Evolutionary conservation across 805 yeast species (phyloP), one percentile per base, ranked within the genome.

Genomic region (Metschnikowia lachancei): DNA sequence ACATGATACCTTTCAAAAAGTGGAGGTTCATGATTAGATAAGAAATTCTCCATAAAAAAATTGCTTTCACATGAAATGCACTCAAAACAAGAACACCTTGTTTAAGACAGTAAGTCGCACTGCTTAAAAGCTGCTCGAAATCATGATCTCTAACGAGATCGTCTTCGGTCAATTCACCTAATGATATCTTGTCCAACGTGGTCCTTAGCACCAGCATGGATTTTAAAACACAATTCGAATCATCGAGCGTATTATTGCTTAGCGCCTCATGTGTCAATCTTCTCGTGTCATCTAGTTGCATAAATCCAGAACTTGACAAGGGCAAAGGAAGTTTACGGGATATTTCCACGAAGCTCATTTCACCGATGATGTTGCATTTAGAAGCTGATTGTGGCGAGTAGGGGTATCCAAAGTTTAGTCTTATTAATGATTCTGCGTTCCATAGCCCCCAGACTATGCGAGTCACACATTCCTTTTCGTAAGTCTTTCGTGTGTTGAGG

Each of bases 61-160:
- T 47, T 2, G 76, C 56, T 29, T 63, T 58, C 6, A 75, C 54
- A 41, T 57, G 55, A 14, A 67, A 62, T 5, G 67, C 56, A 49
- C 72, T 69, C 31, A 77, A 52, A 4, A 69, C 52, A 3, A 72
- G 54, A 37, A 62, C 51, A 28, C 56, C 64, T 32, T 57, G 44
- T n/a, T 50, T 50, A 1, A 45, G 35, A 9, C 17, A 31, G 33
- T 45, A 47, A 3, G 43, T 36, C n/a, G 44, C 42, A 11, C 14
- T 13, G 22, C 31, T 33, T 9, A 54, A 35, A 24, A 31, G 36
- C 8, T 37, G 19, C 12, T 51, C 46, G 17, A 58, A 53, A 5
- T 9, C 39, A 1, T 29, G 30, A 14, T 52, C 51, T 19, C 26
- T 11, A 3, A 22, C 17, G 19, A 49, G 34, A 16, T 32, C 33